Evolutionary conservation across 768 basidiomycete species (phyloP).

Genomic region (Suillus brevipes): DNA sequence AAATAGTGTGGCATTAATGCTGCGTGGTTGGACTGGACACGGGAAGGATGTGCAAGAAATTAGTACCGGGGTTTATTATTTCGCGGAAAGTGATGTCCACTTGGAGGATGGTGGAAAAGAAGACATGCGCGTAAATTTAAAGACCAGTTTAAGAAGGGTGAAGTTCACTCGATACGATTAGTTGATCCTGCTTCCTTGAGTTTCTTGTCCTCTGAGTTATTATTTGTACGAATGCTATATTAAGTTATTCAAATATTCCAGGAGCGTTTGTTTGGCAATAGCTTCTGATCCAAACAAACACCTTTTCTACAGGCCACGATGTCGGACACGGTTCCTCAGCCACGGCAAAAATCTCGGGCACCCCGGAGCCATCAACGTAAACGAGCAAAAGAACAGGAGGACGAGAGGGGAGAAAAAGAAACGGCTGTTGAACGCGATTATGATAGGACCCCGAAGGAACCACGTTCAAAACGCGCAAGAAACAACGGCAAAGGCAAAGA

Average conservation of each 20-base stretch:
- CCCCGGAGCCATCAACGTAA: slow-evolving; percentile 2
- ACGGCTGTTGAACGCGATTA: neutral
- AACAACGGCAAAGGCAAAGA: slow-evolving; percentile 15
- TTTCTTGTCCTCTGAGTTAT: neutral
- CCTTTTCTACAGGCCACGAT: slow-evolving; percentile 1
- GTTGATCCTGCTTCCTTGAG: neutral
- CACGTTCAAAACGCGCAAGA: slow-evolving; percentile 21
- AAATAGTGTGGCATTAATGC: neutral
- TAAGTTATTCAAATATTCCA: neutral
- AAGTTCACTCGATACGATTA: neutral
- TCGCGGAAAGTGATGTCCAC: slow-evolving; percentile 4
- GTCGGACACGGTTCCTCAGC: neutral
- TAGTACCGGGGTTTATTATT: slow-evolving; percentile 15
- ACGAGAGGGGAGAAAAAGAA: slow-evolving; percentile 7
- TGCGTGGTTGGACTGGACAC: neutral
- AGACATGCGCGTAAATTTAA: neutral
- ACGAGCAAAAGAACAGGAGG: slow-evolving; percentile 5
- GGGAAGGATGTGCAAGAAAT: slow-evolving; percentile 20
- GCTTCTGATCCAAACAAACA: slow-evolving; percentile 30
- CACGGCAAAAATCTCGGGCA: slow-evolving; percentile 6
- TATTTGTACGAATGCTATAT: neutral
- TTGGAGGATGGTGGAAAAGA: neutral
- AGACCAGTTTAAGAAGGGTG: slow-evolving; percentile 17
- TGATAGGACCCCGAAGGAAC: slow-evolving; percentile 13
- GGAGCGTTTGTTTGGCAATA: slow-evolving; percentile 23